Conservation (phyloP, 2,329 filamentous ascomycete species). For the Zymoseptoria ardabiliae region DNA sequence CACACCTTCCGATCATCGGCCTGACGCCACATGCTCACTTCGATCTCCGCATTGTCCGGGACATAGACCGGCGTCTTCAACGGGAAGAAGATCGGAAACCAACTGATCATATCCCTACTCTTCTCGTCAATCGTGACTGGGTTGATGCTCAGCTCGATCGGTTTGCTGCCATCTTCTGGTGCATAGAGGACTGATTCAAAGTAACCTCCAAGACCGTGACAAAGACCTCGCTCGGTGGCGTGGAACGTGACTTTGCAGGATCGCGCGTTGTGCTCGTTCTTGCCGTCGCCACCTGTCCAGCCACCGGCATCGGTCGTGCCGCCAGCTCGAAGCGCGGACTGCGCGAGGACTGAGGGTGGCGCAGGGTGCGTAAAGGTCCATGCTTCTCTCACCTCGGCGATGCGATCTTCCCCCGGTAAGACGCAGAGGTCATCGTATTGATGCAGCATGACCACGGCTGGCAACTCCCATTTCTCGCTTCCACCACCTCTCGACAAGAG, state of each 20-base stretch:
- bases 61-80: slow-evolving; percentile 84
- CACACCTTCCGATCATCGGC: slow-evolving; percentile 94
- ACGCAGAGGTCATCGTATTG: slow-evolving; percentile 80
- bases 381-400: slow-evolving; percentile 58
- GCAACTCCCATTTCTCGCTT: slow-evolving; percentile 72
- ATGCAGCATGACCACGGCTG: slow-evolving; percentile 89
- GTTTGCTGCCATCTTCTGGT: slow-evolving; percentile 32
- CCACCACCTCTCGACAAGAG: slow-evolving; percentile 53
- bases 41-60: slow-evolving; percentile 75
- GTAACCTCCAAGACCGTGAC: slow-evolving; percentile 87
- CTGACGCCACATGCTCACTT: slow-evolving; percentile 91
- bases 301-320: slow-evolving; percentile 63
- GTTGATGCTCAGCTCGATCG: slow-evolving; percentile 83
- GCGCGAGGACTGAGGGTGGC: slow-evolving; percentile 51
- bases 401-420: slow-evolving; percentile 25
- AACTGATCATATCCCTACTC: slow-evolving; percentile 97
- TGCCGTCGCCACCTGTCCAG: slow-evolving; percentile 67
- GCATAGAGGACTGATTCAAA: slow-evolving; percentile 94
- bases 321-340: slow-evolving; percentile 49
- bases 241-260: slow-evolving; percentile 71
- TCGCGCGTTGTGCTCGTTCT: slow-evolving; percentile 88
- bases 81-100: slow-evolving; percentile 98
- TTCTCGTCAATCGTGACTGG: slow-evolving; percentile 87
- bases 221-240: slow-evolving; percentile 68
- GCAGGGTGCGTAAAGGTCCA: slow-evolving; percentile 78